Conservation (phyloP, 106 monocot genomes). For the Dioscorea zingiberensis region DNA sequence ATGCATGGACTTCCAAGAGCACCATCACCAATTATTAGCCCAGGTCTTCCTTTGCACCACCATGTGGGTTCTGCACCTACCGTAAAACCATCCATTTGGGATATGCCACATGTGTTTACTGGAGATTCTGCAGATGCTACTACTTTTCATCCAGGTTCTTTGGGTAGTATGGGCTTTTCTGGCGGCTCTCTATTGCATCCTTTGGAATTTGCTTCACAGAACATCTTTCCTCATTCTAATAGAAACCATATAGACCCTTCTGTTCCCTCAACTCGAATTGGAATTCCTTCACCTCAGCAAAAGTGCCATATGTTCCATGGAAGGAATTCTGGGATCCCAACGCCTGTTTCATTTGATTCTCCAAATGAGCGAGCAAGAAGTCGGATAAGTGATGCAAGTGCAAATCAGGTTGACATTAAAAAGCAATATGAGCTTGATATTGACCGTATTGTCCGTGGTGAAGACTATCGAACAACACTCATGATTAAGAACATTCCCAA, state of each 20-base stretch:
- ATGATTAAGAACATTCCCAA: conserved; percentile 99
- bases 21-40: conserved; percentile 51
- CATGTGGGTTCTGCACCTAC: conserved; percentile 88
- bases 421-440: conserved; percentile 93
- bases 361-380: conserved; percentile 53
- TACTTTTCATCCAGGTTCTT: conserved; percentile 55
- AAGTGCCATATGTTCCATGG: conserved; percentile 53
- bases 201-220: conserved; percentile 42
- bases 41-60: conserved; percentile 31
- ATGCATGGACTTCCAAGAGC: conserved; percentile 56
- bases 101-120: conserved; percentile 25
- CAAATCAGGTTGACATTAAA: conserved; percentile 65
- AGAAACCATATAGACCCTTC: conserved; percentile 45
- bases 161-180: conserved; percentile 59
- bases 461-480: conserved; percentile 81
- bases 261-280: conserved; percentile 32
- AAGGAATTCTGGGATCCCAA: conserved; percentile 44
- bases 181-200: conserved; percentile 46
- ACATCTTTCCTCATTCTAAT: conserved; percentile 34
- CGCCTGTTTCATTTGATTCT: conserved; percentile 28
- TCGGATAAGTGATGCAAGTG: conserved; percentile 43
- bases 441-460: conserved; percentile 65
- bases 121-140: conserved; percentile 22
- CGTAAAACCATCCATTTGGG: conserved; percentile 63
- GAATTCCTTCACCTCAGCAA: conserved; percentile 58